Evolutionary conservation across 2,329 filamentous ascomycete species (phyloP), one percentile per base, ranked within the genome.

Genomic region (Fusarium denticulatum): DNA sequence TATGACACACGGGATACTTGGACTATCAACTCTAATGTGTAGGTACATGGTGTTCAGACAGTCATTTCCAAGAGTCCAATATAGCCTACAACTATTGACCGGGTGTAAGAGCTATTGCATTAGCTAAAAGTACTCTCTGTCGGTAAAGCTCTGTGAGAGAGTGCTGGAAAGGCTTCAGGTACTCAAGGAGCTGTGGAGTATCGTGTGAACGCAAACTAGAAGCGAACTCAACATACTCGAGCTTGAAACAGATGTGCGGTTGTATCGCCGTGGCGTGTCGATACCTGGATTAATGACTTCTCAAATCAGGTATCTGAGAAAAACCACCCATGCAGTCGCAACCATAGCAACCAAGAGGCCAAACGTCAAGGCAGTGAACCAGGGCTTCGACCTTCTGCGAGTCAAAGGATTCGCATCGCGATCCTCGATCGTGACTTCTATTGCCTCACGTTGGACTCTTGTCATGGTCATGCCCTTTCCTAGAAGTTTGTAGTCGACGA

Each of bases 151-250:
- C 3, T 24, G 3, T 7, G 8, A 24, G 6, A 16, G 6, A 43
- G 16, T 11, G 14, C 40, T 24, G 14, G 40, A 24, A 42, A 42
- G 14, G 14, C 7, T 24, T 0, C 14, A 24, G 3, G n/a, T 8
- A 24, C 40, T 16, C 2, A 24, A 16, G 40, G 0, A 0, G 14
- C 40, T 11, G 1, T 16, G 3, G 2, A 24, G 40, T 24, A 9
- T 3, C 9, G 14, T 11, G 0, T 11, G 14, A 42, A 3, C 9
- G 9, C 5, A 42, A 24, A 42, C 40, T 7, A 11, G n/a, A 24
- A 24, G 6, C 40, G 8, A 5, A 24, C 40, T 42, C 6, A 42
- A 7, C 11, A 42, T 16, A 11, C 5, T 16, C 9, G 14, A 42
- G n/a, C 14, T 16, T 16, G n/a, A 24, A 24, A 16, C 3, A 11